phyloP scores from a whole-genome alignment of 805 yeast genomes.

The Monosporozyma yasuniensis region DNA sequence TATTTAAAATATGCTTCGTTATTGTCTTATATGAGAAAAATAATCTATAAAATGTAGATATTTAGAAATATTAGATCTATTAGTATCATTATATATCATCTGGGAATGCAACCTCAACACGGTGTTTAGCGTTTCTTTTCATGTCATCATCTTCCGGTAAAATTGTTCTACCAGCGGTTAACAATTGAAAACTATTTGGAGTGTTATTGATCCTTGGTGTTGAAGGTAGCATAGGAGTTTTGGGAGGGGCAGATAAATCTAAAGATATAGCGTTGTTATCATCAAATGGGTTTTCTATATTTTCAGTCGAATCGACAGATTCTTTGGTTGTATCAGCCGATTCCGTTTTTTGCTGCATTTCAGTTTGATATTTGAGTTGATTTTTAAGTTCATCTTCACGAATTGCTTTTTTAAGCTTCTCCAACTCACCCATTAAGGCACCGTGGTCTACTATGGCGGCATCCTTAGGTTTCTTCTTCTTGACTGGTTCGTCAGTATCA shows the following conservation, averaged over 20 bases:
- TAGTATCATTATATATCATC: constrained; percentile 20
- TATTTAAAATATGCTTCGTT: not conserved
- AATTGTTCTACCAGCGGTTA: constrained; percentile 25
- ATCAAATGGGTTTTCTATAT: not conserved
- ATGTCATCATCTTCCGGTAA: constrained; percentile 27
- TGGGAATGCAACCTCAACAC: constrained; percentile 22
- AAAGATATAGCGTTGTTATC: not conserved
- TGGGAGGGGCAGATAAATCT: not conserved
- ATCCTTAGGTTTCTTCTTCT: constrained; percentile 15
- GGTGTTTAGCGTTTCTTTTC: constrained; percentile 7
- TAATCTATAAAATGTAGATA: not conserved
- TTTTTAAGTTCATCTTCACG: constrained; percentile 12
- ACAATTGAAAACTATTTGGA: constrained; percentile 20
- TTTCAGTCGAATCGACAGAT: not conserved
- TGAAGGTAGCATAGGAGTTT: not conserved
- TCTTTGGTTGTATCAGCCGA: not conserved
- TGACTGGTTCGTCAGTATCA: constrained; percentile 2
- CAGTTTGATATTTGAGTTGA: not conserved
- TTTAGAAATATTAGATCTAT: not conserved
- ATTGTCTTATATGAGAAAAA: not conserved
- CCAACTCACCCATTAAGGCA: constrained; percentile 23
- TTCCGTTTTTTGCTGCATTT: not conserved
- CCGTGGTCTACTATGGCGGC: constrained; percentile 23
- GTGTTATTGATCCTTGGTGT: constrained; percentile 5
- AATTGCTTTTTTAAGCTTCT: constrained; percentile 19